phyloP scores from a whole-genome alignment of 2,329 filamentous ascomycete species.

The Ampelomyces quisqualis region DNA sequence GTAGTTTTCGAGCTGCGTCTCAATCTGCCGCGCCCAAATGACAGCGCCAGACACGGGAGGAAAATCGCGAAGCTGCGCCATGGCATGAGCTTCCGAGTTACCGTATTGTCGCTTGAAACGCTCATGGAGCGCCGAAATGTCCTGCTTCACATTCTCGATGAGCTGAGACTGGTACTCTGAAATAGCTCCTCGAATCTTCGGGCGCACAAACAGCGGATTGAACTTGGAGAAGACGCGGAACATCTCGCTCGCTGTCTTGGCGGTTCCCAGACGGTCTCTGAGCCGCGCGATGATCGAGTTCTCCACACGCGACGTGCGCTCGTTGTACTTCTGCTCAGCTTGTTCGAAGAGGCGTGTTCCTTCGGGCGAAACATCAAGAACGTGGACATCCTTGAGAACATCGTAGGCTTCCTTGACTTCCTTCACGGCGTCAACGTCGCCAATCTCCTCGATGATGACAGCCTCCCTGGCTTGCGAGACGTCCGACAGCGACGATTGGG shows the following conservation, averaged over 20 bases:
- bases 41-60: slow-evolving; percentile 96
- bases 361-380: slow-evolving; percentile 86
- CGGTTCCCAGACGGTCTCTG: slow-evolving; percentile 87
- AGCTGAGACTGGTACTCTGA: slow-evolving; percentile 97
- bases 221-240: slow-evolving; percentile 99
- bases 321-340: slow-evolving; percentile 94
- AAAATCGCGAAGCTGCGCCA: slow-evolving; percentile 94
- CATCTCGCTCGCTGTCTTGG: slow-evolving; percentile 98
- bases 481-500: slow-evolving; percentile 51
- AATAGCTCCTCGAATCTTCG: slow-evolving; percentile 98
- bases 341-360: slow-evolving; percentile 91
- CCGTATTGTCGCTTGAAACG: slow-evolving; percentile 99
- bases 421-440: slow-evolving; percentile 93
- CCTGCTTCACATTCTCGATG: slow-evolving; percentile 96
- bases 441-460: slow-evolving; percentile 87
- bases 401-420: slow-evolving; percentile 95
- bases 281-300: slow-evolving; percentile 97
- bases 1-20: slow-evolving; percentile 90
- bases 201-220: slow-evolving; percentile 95
- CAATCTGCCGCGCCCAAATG: slow-evolving; percentile 96
- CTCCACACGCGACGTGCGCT: slow-evolving; percentile 93
- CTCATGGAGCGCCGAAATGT: slow-evolving; percentile 89
- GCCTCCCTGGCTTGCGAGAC: slow-evolving; percentile 44
- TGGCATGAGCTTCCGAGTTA: slow-evolving; percentile 94
- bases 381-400: slow-evolving; percentile 88